Evolutionary conservation across 306 rosid genomes (phyloP).

Genomic region (Mimosa pudica): DNA sequence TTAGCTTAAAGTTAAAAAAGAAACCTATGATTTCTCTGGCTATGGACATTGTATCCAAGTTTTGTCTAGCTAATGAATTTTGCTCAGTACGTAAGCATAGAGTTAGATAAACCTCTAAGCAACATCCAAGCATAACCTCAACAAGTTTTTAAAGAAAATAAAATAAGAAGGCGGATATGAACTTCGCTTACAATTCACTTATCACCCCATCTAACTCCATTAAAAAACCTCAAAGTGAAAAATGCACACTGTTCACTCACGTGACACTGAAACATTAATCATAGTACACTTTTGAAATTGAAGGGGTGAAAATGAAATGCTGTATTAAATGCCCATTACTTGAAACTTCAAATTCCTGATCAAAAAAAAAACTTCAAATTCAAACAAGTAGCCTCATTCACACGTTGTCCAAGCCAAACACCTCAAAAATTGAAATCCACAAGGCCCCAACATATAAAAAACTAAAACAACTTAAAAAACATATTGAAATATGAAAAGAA

Average conservation of each 20-base stretch:
- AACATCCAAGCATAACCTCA: conserved; percentile 22
- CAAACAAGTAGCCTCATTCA: conserved; percentile 40
- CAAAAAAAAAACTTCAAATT: conserved; percentile 36
- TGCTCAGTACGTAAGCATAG: conserved; percentile 28
- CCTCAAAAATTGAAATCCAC: conserved; percentile 19
- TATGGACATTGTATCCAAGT: conserved; percentile 13
- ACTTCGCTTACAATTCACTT: conserved; percentile 72
- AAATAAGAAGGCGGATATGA: conserved; percentile 35
- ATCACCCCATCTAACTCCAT: conserved; percentile 46
- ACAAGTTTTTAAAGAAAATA: background rate
- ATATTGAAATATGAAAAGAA: background rate
- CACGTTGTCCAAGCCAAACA: conserved; percentile 40
- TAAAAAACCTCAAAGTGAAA: conserved; percentile 27
- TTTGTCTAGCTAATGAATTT: conserved; percentile 14
- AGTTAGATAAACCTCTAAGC: conserved; percentile 28
- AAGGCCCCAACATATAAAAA: conserved; percentile 40
- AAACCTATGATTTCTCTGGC: conserved; percentile 22
- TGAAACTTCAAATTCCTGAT: conserved; percentile 40
- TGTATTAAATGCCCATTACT: conserved; percentile 35
- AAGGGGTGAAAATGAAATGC: background rate
- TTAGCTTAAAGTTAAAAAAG: conserved; percentile 16
- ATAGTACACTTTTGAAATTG: conserved; percentile 6
- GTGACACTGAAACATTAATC: background rate
- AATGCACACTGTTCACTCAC: conserved; percentile 32
- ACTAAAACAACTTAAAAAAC: conserved; percentile 14